Evolutionary conservation across 192 early-diverging fungal genomes (phyloP), one percentile per base, ranked within the genome.

Genomic region (Coemansia sp.): DNA sequence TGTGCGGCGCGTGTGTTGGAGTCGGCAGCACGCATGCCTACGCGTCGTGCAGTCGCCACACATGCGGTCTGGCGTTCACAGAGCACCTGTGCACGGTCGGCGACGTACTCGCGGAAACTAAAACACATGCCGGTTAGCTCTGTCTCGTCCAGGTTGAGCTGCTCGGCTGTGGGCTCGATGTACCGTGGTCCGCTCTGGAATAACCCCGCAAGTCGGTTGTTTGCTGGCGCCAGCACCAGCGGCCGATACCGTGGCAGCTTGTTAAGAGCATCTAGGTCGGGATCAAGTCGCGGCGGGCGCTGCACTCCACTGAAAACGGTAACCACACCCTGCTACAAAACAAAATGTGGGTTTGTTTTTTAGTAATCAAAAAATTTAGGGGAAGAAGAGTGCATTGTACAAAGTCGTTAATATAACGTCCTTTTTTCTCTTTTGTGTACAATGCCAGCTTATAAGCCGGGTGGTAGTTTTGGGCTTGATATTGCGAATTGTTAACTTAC

Each of bases 91-190:
- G 67, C 73, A 22, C 78, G 73, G 48, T 72, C 71, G 5, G 67
- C 54, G 22, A 81, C 59, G 48, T 75, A 74, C 30, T 81, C 78
- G 45, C 78, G 78, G 38, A 81, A 81, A 63, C 73, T 75, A 48
- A 81, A 75, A 64, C 78, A 72, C 33, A 81, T 51, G 29, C 78
- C 78, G 11, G 73, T 72, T 48, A 81, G 61, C 60, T 81, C 78
- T 1, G 78, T 75, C 36, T 81, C 78, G 55, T 81, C 78, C 69
- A 81, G 60, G 45, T 75, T 71, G 14, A 81, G 56, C 52, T 81
- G 79, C 62, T 82, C 79, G 42, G 79, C 79, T 7, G 79, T 75
- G 32, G 79, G 79, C 71, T 82, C 79, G n/a, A 82, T 72, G 61
- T 82, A 82, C 5, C 79, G 79, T 11, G 64, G 55, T 3, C 74